Evolutionary conservation across 225 moss, liverwort and hornwort genomes (phyloP), one percentile per base, ranked within the genome.

Genomic region (Pleurozium schreberi): DNA sequence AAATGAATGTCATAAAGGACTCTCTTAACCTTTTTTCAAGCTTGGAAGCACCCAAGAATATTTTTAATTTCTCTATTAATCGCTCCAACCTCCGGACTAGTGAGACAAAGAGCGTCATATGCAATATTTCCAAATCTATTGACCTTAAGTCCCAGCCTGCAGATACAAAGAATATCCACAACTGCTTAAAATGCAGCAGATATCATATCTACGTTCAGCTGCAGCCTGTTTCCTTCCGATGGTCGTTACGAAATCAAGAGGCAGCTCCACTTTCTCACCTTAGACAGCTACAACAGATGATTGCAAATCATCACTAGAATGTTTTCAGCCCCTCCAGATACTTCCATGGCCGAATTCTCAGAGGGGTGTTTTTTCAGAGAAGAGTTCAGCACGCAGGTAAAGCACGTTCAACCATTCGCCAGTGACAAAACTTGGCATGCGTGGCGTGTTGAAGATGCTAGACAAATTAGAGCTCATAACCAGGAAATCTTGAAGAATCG

Each of bases 401-500:
- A 66, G 89, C 47, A 68, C n/a, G n/a, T n/a, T n/a, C n/a, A 60
- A 60, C 40, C 84, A 60, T 84, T 85, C 70, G 80, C 70, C 59
- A 84, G 65, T 86, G 28, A 26, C 58, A 31, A 49, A 90, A 65
- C 66, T 49, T 90, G 57, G 82, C 65, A 66, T 70, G 81, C 65
- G 36, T 31, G 64, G 81, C 65, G 36, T 31, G 64, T 66, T 47
- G 85, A 71, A 81, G 64, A 74, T 70, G 70, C 38, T 45, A 78
- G n/a, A 60, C 61, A 57, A 31, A 28, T 91, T 66, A 92, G 43
- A 99, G 86, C 76, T 99, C 97, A 84, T 95, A 99, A 84, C 95
- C 97, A 87, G 96, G 97, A 87, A 97, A 99, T 83, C 90, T 91
- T 42, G 97, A 95, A 74, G 92, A 87, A 65, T 90, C 93, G 21